Evolutionary conservation across 441 rosid genomes (phyloP), one percentile per base, ranked within the genome.

Genomic region (Erysimum pusillum): DNA sequence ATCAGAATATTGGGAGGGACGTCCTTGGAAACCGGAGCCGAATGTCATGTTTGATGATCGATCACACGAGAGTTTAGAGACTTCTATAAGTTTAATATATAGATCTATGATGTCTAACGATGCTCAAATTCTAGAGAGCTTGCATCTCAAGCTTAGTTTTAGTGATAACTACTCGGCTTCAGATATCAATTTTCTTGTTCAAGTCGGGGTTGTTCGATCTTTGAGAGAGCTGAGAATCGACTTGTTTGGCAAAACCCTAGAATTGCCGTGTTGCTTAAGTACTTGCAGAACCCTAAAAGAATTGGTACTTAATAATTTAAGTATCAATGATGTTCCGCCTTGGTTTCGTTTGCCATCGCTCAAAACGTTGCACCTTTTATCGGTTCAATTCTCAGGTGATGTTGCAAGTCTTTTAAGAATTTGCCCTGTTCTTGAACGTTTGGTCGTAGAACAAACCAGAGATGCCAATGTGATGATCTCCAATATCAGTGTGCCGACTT

Each of bases 1-100:
- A 17, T 65, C 70, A 32, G 48, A 65, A 65, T 44, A 32, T 45
- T 65, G 44, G 70, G 14, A 2, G n/a, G n/a, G n/a, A n/a, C n/a
- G n/a, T 46, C 28, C 11, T 46, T 48, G 32, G 70, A 32, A 32
- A 34, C 41, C 32, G 28, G 41, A 15, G 6, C 15, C 31, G 4
- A 7, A n/a, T 5, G 3, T 65, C 44, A 48, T 5, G 15, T 15
- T 45, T 48, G 31, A 65, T 65, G 54, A 31, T 32, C n/a, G n/a
- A n/a, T n/a, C n/a, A n/a, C n/a, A n/a, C n/a, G 7, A 28, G 31
- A 28, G 31, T 28, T 28, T 28, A 3, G 10, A 4, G 25, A 15
- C n/a, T 45, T 39, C 17, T 45, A 36, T 3, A 7, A 69, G 32
- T n/a, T 42, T 57, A 17, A 7, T 54, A 3, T 15, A 32, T 44